These are phyloP conservation scores for Camelina sativa DNA, from an alignment of 345 rosid species.

Conservation along the genomic window DNA sequence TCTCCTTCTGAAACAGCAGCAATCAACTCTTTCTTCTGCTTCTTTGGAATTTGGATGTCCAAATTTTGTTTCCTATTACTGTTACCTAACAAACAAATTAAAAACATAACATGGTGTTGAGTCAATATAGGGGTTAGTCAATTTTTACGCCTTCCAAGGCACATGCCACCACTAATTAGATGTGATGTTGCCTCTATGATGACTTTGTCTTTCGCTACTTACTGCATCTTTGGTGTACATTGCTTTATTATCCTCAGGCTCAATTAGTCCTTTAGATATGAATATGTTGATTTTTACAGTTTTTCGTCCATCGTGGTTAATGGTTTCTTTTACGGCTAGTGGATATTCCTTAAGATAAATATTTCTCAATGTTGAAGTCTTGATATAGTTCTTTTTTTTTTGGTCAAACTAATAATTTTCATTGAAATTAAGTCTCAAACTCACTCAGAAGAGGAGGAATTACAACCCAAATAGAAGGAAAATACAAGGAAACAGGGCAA, in stretches of 20 bases:
- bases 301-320: conserved; percentile 9
- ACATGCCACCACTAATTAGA: conserved; percentile 2
- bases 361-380: not conserved
- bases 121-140: conserved; percentile 57
- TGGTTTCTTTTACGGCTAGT: conserved; percentile 10
- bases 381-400: not conserved
- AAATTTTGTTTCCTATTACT: too few species aligned
- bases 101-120: too few species aligned
- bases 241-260: conserved; percentile 12
- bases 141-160: conserved; percentile 6
- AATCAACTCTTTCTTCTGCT: too few species aligned
- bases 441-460: too few species aligned
- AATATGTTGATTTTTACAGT: conserved; percentile 2
- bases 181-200: conserved; percentile 16
- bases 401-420: too few species aligned
- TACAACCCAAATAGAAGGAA: too few species aligned
- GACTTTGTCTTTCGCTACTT: conserved; percentile 24
- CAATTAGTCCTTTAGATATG: not conserved
- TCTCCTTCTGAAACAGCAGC: too few species aligned
- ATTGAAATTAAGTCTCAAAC: too few species aligned
- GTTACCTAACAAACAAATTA: too few species aligned
- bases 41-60: too few species aligned
- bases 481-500: too few species aligned
- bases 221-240: conserved; percentile 1
- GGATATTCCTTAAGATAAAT: not conserved